Conservation (phyloP, 176 grass and related monocot genomes). For the Bolboschoenus planiculmis region DNA sequence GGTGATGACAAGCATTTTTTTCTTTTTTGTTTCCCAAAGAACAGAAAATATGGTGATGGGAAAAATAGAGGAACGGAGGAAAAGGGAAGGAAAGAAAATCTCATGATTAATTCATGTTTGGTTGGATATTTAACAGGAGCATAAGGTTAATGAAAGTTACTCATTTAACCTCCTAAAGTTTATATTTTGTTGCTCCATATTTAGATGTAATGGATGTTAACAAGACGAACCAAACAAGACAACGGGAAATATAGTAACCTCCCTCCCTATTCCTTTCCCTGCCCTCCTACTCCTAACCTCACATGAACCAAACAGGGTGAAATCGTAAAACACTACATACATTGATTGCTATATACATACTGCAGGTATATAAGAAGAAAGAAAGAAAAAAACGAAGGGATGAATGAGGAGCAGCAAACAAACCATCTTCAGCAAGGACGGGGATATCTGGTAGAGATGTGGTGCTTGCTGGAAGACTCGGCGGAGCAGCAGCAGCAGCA, state of each 20-base stretch:
- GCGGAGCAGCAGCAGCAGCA: not conserved
- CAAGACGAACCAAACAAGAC: not conserved
- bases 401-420: not conserved
- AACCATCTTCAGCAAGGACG: constrained; percentile 8
- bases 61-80: not conserved
- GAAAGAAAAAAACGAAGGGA: not conserved
- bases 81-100: not conserved
- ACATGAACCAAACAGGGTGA: not conserved
- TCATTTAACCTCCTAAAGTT: not conserved
- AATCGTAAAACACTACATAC: not conserved
- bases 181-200: not conserved
- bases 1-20: not conserved
- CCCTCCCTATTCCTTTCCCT: too few relatives aligned
- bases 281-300: too few relatives aligned
- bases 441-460: not conserved
- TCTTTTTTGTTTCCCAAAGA: not conserved
- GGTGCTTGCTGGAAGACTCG: not conserved
- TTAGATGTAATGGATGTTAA: not conserved
- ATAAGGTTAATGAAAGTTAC: not conserved
- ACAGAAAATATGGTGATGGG: not conserved
- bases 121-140: not conserved
- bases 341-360: not conserved
- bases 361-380: not conserved
- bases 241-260: not conserved
- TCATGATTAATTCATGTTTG: not conserved